Percentiles rank a stretch among this genome's conserved stretches.
phyloP scores from a whole-genome alignment of 2,329 filamentous ascomycete species.

The Acrocalymma vagum region DNA sequence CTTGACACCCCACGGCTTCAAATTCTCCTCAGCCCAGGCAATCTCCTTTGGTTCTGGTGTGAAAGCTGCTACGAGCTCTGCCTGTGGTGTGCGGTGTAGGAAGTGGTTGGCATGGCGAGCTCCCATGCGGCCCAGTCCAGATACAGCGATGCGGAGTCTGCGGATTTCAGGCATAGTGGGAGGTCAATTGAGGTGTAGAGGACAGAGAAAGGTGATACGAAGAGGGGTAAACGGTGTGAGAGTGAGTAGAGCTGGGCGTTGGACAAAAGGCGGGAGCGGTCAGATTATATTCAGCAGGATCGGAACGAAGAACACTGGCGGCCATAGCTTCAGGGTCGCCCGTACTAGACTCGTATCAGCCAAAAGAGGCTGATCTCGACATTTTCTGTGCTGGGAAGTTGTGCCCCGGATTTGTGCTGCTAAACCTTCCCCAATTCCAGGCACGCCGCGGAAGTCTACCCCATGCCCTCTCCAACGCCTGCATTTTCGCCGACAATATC shows the following conservation, averaged over 20 bases:
- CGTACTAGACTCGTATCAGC: constrained; percentile 4
- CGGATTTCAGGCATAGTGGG: constrained; percentile 44
- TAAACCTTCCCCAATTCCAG: too few species aligned
- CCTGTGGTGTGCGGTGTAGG: constrained; percentile 55
- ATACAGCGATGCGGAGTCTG: constrained; percentile 55
- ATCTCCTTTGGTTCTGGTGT: constrained; percentile 53
- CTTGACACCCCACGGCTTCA: constrained; percentile 61
- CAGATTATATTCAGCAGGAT: constrained; percentile 8
- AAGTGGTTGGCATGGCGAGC: constrained; percentile 58
- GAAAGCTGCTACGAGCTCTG: constrained; percentile 58
- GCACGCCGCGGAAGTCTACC: too few species aligned
- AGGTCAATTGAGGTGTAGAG: constrained; percentile 2
- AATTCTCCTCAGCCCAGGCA: constrained; percentile 59
- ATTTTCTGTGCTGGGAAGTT: too few species aligned
- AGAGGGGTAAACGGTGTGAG: constrained; percentile 3
- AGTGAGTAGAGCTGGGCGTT: not conserved
- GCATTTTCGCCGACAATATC: constrained; percentile 7
- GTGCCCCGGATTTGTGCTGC: too few species aligned
- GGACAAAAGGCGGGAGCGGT: not conserved
- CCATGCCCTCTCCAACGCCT: too few species aligned
- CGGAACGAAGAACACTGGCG: constrained; percentile 15
- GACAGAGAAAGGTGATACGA: constrained; percentile 1
- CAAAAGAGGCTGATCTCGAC: constrained; percentile 4
- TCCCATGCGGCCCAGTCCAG: constrained; percentile 60
- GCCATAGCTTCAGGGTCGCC: constrained; percentile 27